These are phyloP conservation scores for Boletellus ananiceps DNA, from an alignment of 768 basidiomycete species.

Conservation along the genomic window DNA sequence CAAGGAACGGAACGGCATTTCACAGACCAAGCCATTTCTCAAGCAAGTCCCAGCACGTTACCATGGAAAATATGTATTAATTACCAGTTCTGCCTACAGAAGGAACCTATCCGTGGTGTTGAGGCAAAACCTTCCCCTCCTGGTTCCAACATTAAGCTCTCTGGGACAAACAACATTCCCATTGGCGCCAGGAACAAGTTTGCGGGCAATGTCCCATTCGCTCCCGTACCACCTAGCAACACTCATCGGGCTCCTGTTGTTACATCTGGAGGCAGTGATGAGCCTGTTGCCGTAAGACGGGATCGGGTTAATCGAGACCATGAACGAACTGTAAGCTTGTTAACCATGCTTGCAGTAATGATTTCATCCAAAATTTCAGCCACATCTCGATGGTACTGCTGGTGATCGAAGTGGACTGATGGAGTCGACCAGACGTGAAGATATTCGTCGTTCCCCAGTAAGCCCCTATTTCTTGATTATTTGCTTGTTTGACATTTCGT, in stretches of 20 bases:
- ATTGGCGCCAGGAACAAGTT: slow-evolving; percentile 28
- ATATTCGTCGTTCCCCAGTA: slow-evolving; percentile 18
- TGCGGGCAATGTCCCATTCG: slow-evolving; percentile 3
- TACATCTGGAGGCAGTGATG: slow-evolving; percentile 16
- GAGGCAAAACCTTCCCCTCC: slow-evolving; percentile 12
- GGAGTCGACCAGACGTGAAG: slow-evolving; percentile 13
- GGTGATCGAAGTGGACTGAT: slow-evolving; percentile 1
- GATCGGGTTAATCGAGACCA: slow-evolving; percentile 17
- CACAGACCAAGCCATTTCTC: slow-evolving; percentile 13
- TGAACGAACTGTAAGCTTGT: slow-evolving; percentile 22
- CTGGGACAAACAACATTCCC: slow-evolving; percentile 32
- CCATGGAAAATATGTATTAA: not conserved
- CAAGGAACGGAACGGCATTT: slow-evolving; percentile 15
- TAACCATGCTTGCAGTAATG: not conserved
- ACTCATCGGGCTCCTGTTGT: not conserved
- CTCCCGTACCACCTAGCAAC: not conserved
- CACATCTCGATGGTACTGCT: slow-evolving; percentile 7
- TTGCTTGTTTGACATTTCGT: not conserved
- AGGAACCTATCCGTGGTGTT: slow-evolving; percentile 14
- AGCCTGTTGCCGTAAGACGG: slow-evolving; percentile 17
- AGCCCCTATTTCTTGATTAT: not conserved
- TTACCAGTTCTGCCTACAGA: slow-evolving; percentile 4
- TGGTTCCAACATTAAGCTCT: slow-evolving; percentile 24
- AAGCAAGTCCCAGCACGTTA: slow-evolving; percentile 12
- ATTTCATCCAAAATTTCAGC: slow-evolving; percentile 16